Conservation (phyloP, 2,329 filamentous ascomycete species). For the Colletotrichum neosansevieriae region DNA sequence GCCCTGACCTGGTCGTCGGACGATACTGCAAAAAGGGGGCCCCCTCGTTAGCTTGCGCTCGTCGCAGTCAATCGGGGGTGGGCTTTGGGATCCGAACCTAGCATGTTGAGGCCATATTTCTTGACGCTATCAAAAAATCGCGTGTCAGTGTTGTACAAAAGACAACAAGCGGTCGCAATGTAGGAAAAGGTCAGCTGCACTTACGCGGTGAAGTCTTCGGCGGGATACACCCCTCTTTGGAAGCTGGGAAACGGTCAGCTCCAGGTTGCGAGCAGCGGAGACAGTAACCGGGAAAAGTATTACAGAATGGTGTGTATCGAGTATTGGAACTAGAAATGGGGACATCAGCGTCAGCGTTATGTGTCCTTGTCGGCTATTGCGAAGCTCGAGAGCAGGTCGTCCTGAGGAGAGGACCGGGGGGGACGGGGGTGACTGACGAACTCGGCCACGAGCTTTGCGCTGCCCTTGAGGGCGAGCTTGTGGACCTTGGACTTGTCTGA, state of each 20-base stretch:
- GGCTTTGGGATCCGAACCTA: conserved; percentile 65
- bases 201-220: conserved; percentile 95
- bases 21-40: conserved; percentile 69
- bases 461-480: conserved; percentile 90
- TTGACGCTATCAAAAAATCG: conserved; percentile 71
- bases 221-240: conserved; percentile 87
- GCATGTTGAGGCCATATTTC: conserved; percentile 99
- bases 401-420: background rate
- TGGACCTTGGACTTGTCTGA: conserved; percentile 88
- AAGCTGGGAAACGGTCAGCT: conserved; percentile 67
- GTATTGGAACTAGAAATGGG: conserved; percentile 81
- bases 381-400: too few relatives aligned
- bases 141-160: background rate
- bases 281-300: conserved; percentile 48
- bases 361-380: background rate
- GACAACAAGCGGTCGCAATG: too few relatives aligned
- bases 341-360: conserved; percentile 43
- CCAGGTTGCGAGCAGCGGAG: background rate
- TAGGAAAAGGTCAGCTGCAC: conserved; percentile 47
- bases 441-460: conserved; percentile 89
- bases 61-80: background rate
- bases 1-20: conserved; percentile 98
- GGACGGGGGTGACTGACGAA: conserved; percentile 74
- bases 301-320: conserved; percentile 97
- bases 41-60: conserved; percentile 10